These are phyloP conservation scores for Fraxinus quadrangulata DNA, from an alignment of 257 asterid genomes.

Conservation along the genomic window DNA sequence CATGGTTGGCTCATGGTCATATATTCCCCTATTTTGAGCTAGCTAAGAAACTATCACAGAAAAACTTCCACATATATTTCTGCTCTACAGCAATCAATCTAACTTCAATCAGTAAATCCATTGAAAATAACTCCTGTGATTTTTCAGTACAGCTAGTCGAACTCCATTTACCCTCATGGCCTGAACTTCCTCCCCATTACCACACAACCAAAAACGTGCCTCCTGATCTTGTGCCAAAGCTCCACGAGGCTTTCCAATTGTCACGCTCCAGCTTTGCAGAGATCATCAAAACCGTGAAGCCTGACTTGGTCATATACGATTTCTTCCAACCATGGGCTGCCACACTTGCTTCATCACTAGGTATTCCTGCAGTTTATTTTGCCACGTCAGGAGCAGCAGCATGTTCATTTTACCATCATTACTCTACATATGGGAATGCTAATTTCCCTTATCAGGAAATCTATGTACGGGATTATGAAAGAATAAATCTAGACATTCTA, in stretches of 20 bases:
- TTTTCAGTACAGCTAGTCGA: slow-evolving; percentile 25
- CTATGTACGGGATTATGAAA: too few relatives aligned
- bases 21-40: slow-evolving; percentile 46
- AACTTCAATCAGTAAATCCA: slow-evolving; percentile 23
- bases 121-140: neutral
- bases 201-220: slow-evolving; percentile 46
- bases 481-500: too few relatives aligned
- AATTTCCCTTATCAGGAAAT: too few relatives aligned
- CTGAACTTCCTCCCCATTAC: slow-evolving; percentile 38
- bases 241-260: slow-evolving; percentile 33
- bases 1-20: slow-evolving; percentile 57
- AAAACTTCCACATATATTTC: slow-evolving; percentile 36
- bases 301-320: slow-evolving; percentile 40
- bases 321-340: slow-evolving; percentile 43
- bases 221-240: slow-evolving; percentile 33
- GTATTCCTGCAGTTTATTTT: slow-evolving; percentile 25
- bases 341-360: slow-evolving; percentile 18
- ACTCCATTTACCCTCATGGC: slow-evolving; percentile 32
- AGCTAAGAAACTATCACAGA: slow-evolving; percentile 45
- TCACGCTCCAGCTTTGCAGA: slow-evolving; percentile 23
- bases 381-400: slow-evolving; percentile 9
- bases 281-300: slow-evolving; percentile 25
- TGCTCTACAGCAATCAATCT: slow-evolving; percentile 46
- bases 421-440: slow-evolving; percentile 1
- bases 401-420: slow-evolving; percentile 22